These are phyloP conservation scores for Fusarium sp. DNA, from an alignment of 2,329 filamentous ascomycete species.

Conservation along the genomic window DNA sequence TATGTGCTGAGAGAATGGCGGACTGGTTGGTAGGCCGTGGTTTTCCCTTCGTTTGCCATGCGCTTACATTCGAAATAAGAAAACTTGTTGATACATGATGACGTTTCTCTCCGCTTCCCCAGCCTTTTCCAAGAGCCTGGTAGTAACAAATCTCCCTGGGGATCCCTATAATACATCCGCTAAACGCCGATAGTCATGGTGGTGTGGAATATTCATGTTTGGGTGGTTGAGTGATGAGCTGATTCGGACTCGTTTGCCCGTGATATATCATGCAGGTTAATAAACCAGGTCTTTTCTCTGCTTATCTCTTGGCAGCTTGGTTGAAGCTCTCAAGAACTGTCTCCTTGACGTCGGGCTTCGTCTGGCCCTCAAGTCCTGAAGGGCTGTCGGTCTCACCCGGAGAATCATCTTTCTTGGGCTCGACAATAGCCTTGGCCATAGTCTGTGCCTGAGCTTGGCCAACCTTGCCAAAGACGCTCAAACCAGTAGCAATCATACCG, in stretches of 20 bases:
- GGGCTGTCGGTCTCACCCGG: conserved; percentile 31
- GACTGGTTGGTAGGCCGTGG: conserved; percentile 16
- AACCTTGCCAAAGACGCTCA: conserved; percentile 96
- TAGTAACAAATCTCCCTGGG: conserved; percentile 25
- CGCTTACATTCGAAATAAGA: conserved; percentile 25
- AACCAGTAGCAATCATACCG: conserved; percentile 94
- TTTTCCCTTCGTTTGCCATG: conserved; percentile 33
- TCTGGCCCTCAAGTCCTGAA: conserved; percentile 20
- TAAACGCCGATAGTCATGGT: conserved; percentile 47
- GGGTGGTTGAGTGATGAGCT: conserved; percentile 36
- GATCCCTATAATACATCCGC: conserved; percentile 49
- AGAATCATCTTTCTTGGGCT: conserved; percentile 46
- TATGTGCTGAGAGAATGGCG: conserved; percentile 12
- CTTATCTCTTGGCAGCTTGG: conserved; percentile 51
- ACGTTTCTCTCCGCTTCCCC: conserved; percentile 16
- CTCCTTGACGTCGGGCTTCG: conserved; percentile 53
- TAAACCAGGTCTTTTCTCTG: background rate
- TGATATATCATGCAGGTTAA: conserved; percentile 1
- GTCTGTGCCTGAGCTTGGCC: conserved; percentile 80
- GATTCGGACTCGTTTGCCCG: conserved; percentile 12
- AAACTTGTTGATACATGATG: conserved; percentile 45
- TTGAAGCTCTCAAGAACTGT: conserved; percentile 58
- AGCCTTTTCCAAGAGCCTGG: conserved; percentile 24
- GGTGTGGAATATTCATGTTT: conserved; percentile 37
- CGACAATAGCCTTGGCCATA: conserved; percentile 67